Evolutionary conservation across 2,329 filamentous ascomycete species (phyloP), one percentile per base, ranked within the genome.

Genomic region (Xylariaceae sp.): DNA sequence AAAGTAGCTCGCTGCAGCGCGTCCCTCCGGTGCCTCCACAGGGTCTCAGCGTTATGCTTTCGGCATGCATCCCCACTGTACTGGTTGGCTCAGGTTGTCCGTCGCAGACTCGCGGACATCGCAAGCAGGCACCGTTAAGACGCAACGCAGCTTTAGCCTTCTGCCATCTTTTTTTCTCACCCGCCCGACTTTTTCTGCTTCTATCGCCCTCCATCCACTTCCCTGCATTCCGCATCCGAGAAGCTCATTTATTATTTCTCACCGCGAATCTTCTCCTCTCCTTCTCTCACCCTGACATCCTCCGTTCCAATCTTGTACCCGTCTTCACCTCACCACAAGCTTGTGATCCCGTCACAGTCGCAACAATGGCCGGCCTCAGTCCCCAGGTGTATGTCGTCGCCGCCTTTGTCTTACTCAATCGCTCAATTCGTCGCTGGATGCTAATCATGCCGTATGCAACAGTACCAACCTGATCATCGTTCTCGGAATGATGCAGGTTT

Each of bases 401-500:
- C 45, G 53, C 34, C 51, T 55, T 30, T 30, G 23, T 30, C 23
- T 30, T 30, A 30, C 23, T 30, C 23, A 30, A 30, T 30, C 5
- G 23, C 23, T 35, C 8, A 15, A 53, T 23, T 30, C 63, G 45
- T 56, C 56, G 17, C 30, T 50, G 51, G 30, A 52, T 64, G 58
- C 72, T 73, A 60, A 74, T 66, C 58, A 48, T 35, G 30, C 56
- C 18, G 48, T 61, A 58, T 63, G 63, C 57, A 64, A 67, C 76
- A 96, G 92, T 71, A 90, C 89, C 76, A 96, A 96, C 83, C 83
- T 96, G 75, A 82, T 90, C 80, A 92, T 96, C 87, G 92, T 96
- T 80, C 85, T 96, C 69, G 89, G 90, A 74, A 95, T 97, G 88
- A 97, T 97, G 91, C 93, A 97, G 83, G 89, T 96, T 63, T 89